A percentile compares a stretch with the other conserved stretches of the same genome.
These are phyloP conservation scores for Mycena sanguinolenta DNA, from an alignment of 768 basidiomycete genomes.

Conservation along the genomic window DNA sequence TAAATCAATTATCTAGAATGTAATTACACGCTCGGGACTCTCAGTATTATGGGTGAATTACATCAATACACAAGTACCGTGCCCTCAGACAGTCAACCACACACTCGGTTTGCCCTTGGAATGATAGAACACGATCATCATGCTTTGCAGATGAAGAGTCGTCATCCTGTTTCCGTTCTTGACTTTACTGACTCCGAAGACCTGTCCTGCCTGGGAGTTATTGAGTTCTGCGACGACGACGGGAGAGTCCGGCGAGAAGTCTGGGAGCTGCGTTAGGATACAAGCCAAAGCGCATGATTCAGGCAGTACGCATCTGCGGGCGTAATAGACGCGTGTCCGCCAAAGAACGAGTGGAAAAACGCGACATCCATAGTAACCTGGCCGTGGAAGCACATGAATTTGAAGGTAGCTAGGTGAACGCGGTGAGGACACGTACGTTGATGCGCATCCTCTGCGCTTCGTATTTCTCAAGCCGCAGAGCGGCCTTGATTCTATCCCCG, in stretches of 20 bases:
- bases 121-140: conserved; percentile 30
- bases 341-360: conserved; percentile 34
- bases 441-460: conserved; percentile 35
- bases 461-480: conserved; percentile 35
- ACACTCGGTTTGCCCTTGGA: conserved; percentile 23
- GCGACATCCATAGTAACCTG: conserved; percentile 34
- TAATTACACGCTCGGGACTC: too few species aligned
- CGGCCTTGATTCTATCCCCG: conserved; percentile 29
- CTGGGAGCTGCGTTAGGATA: background rate
- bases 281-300: background rate
- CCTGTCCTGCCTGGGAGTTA: conserved; percentile 33
- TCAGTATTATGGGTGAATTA: background rate
- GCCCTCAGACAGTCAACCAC: conserved; percentile 26
- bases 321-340: conserved; percentile 31
- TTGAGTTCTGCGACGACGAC: conserved; percentile 28
- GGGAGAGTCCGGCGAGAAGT: conserved; percentile 15
- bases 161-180: conserved; percentile 34
- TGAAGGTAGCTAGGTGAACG: background rate
- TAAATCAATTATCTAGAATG: too few species aligned
- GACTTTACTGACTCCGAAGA: conserved; percentile 33
- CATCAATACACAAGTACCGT: background rate
- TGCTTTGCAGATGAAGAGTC: conserved; percentile 24
- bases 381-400: background rate
- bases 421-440: conserved; percentile 12
- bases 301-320: conserved; percentile 12